Evolutionary conservation across 1,284 basidiomycete species (phyloP).

Genomic region (Sparassis latifolia): DNA sequence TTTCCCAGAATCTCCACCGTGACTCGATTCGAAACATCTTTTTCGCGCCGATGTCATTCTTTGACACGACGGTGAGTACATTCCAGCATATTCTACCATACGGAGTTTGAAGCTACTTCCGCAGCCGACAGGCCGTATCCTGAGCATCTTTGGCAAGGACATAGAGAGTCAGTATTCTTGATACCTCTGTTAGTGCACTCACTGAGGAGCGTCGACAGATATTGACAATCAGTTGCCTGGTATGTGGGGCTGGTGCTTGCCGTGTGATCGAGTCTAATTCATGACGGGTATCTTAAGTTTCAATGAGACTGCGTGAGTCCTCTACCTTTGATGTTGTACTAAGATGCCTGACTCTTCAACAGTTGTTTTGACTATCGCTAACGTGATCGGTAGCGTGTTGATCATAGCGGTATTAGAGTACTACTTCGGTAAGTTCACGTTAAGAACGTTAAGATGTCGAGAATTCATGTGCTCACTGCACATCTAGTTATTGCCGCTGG

Average conservation of each 20-base stretch:
- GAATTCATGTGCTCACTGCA: not conserved
- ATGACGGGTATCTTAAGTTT: constrained; percentile 35
- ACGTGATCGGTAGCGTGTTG: constrained; percentile 52
- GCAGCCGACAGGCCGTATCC: constrained; percentile 57
- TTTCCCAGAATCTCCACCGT: constrained; percentile 55
- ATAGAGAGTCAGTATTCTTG: constrained; percentile 40
- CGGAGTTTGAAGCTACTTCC: not conserved
- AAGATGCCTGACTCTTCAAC: not conserved
- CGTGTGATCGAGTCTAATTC: not conserved
- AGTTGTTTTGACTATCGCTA: constrained; percentile 47
- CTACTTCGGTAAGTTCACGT: constrained; percentile 52
- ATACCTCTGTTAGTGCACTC: not conserved
- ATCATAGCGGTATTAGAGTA: constrained; percentile 66
- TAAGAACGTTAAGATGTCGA: too few relatives aligned
- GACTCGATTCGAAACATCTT: constrained; percentile 50
- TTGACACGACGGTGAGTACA: constrained; percentile 53
- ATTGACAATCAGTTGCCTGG: constrained; percentile 57
- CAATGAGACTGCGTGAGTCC: constrained; percentile 54
- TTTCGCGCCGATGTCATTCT: constrained; percentile 66
- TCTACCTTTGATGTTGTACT: not conserved
- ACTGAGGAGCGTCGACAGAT: constrained; percentile 25
- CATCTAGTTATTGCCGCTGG: constrained; percentile 44
- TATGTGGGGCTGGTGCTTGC: constrained; percentile 16
- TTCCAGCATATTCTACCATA: not conserved
- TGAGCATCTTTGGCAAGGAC: constrained; percentile 61